Evolutionary conservation across 441 rosid genomes (phyloP).

Genomic region (Bruguiera hainesii): DNA sequence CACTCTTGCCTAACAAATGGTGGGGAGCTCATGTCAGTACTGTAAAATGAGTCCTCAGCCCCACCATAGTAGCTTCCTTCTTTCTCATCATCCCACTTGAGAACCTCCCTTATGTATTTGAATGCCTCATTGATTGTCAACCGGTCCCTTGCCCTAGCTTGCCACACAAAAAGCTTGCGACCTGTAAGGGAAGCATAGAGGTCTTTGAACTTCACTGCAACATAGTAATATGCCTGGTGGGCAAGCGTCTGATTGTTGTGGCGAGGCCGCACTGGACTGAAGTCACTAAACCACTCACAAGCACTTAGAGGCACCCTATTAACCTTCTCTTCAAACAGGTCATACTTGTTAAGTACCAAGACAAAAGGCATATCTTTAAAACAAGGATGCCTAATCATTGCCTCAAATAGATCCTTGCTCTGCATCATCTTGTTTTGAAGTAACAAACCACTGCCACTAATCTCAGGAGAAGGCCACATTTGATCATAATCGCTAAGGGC

Average conservation of each 20-base stretch:
- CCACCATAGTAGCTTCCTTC: conserved; percentile 69
- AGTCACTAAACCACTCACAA: conserved; percentile 91
- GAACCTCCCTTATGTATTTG: conserved; percentile 86
- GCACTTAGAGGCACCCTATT: conserved; percentile 50
- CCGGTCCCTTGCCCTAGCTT: conserved; percentile 80
- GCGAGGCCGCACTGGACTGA: conserved; percentile 71
- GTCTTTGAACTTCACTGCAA: conserved; percentile 94
- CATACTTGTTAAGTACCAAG: conserved; percentile 87
- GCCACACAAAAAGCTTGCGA: conserved; percentile 89
- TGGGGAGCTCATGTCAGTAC: conserved; percentile 90
- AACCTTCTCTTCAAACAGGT: conserved; percentile 85
- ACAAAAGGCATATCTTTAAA: conserved; percentile 82
- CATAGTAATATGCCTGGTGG: conserved; percentile 88
- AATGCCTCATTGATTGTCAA: conserved; percentile 75
- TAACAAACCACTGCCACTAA: conserved; percentile 45
- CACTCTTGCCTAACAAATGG: conserved; percentile 73
- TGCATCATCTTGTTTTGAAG: conserved; percentile 86
- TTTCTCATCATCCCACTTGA: conserved; percentile 90
- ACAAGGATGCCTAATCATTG: conserved; percentile 80
- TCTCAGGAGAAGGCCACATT: conserved; percentile 45
- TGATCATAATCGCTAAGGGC: conserved; percentile 90
- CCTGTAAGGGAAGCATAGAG: conserved; percentile 76
- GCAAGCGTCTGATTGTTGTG: conserved; percentile 70
- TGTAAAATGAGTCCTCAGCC: conserved; percentile 83
- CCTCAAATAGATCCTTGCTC: conserved; percentile 84